Conservation (phyloP, 805 yeast species). For the Yamadazyma insecticola region DNA sequence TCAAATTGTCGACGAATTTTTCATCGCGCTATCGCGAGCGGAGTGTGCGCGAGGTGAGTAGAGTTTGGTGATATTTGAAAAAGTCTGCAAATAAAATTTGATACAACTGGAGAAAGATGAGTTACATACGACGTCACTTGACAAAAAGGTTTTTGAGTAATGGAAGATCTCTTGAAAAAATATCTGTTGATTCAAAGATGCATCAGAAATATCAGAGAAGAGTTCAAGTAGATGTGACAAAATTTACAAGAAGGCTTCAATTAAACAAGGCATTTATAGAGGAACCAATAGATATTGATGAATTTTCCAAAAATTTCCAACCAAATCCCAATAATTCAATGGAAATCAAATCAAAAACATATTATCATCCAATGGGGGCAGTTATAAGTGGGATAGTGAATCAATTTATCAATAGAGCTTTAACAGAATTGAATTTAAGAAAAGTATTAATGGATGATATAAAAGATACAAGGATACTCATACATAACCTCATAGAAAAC, state of each 20-base stretch:
- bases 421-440: conserved; percentile 26
- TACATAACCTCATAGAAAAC: not conserved
- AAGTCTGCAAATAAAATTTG: no score
- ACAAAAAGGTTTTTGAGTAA: no score
- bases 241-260: not conserved
- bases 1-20: no score
- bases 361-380: conserved; percentile 8
- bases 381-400: conserved; percentile 6
- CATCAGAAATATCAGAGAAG: conserved; percentile 6
- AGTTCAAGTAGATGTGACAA: conserved; percentile 2
- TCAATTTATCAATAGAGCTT: conserved; percentile 18
- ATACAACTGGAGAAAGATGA: no score
- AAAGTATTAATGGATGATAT: conserved; percentile 12
- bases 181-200: no score
- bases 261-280: conserved; percentile 1
- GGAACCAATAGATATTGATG: not conserved
- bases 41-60: not conserved
- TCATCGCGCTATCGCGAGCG: no score
- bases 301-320: not conserved
- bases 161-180: no score
- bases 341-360: no score
- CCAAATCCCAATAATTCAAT: not conserved
- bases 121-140: no score
- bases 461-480: conserved; percentile 3
- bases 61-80: no score